Conservation (phyloP, 2,329 filamentous ascomycete species). For the Aspergillus brunneoviolaceus region DNA sequence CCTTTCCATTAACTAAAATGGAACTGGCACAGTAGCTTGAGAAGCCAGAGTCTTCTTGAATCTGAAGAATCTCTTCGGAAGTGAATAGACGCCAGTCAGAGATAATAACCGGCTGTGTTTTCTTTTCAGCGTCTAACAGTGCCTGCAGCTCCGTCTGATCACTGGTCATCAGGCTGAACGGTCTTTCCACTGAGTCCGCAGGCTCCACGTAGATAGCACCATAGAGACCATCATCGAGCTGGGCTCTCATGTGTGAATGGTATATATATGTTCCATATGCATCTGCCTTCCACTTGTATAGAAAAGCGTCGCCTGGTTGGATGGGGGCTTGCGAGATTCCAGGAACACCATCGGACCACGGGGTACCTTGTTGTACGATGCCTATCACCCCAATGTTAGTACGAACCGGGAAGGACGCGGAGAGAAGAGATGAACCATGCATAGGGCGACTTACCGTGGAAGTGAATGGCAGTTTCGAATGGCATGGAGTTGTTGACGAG, state of each 20-base stretch:
- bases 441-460: slow-evolving; percentile 28
- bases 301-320: slow-evolving; percentile 49
- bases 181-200: slow-evolving; percentile 37
- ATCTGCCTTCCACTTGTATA: slow-evolving; percentile 54
- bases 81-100: slow-evolving; percentile 59
- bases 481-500: slow-evolving; percentile 33
- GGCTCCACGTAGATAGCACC: slow-evolving; percentile 45
- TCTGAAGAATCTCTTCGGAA: slow-evolving; percentile 43
- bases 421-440: background rate
- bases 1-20: slow-evolving; percentile 61
- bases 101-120: slow-evolving; percentile 51
- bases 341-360: slow-evolving; percentile 61
- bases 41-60: slow-evolving; percentile 22
- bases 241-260: slow-evolving; percentile 56
- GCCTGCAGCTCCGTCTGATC: slow-evolving; percentile 40
- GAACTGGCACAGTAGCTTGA: slow-evolving; percentile 54
- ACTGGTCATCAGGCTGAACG: slow-evolving; percentile 53
- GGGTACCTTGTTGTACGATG: slow-evolving; percentile 46
- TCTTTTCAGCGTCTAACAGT: slow-evolving; percentile 52
- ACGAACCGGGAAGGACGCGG: background rate
- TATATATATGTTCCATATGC: slow-evolving; percentile 58
- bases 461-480: slow-evolving; percentile 34
- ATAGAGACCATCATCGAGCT: slow-evolving; percentile 60
- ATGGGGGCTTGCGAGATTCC: slow-evolving; percentile 57
- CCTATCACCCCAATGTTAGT: slow-evolving; percentile 19